A percentile compares a stretch with the other conserved stretches of the same genome.
phyloP scores from a whole-genome alignment of 805 yeast species.

The Priceomyces medius region DNA sequence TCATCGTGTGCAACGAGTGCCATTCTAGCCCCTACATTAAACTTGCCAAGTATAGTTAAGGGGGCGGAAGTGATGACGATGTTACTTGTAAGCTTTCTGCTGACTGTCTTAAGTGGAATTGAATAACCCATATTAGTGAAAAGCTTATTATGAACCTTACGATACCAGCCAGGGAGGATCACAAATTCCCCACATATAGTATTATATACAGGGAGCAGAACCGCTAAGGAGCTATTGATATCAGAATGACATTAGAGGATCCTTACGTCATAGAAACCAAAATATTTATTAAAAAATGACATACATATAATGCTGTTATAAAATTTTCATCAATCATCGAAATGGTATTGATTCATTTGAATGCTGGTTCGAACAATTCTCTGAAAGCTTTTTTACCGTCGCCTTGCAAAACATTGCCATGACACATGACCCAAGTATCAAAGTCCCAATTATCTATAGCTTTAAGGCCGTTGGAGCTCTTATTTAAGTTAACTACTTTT shows the following conservation, averaged over 20 bases:
- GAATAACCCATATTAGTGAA: conserved; percentile 36
- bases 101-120: conserved; percentile 25
- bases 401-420: conserved; percentile 55
- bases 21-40: conserved; percentile 45
- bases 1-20: conserved; percentile 31
- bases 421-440: conserved; percentile 54
- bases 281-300: too few relatives aligned
- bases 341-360: neutral
- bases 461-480: conserved; percentile 21
- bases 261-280: too few relatives aligned
- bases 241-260: too few relatives aligned
- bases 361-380: conserved; percentile 11
- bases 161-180: too few relatives aligned
- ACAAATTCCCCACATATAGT: too few relatives aligned
- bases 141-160: too few relatives aligned
- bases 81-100: conserved; percentile 30
- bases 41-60: conserved; percentile 26
- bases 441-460: conserved; percentile 44
- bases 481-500: conserved; percentile 17
- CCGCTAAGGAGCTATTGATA: too few relatives aligned
- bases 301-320: too few relatives aligned
- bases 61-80: conserved; percentile 33
- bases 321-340: neutral
- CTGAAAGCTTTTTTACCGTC: conserved; percentile 29
- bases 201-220: neutral